Evolutionary conservation across 148 eudicot species (phyloP).

Genomic region (Suaeda aralocaspica): DNA sequence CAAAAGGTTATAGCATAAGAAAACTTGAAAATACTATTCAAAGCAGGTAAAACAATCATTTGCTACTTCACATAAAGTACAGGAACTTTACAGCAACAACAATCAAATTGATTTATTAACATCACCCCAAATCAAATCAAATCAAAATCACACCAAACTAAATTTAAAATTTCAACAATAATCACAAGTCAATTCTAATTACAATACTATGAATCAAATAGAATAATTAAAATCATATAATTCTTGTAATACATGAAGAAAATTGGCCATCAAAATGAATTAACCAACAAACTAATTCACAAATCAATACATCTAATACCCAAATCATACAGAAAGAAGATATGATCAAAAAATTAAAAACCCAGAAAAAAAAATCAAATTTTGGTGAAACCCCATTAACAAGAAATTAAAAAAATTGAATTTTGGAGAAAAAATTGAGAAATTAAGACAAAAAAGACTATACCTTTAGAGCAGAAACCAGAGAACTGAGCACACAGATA

Average conservation of each 20-base stretch:
- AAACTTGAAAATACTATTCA: neutral
- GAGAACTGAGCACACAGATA: neutral
- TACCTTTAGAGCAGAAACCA: slow-evolving; percentile 15
- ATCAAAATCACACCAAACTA: slow-evolving; percentile 1
- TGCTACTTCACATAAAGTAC: slow-evolving; percentile 17
- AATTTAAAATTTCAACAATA: slow-evolving; percentile 11
- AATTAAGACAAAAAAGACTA: neutral
- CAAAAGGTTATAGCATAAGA: slow-evolving; percentile 15
- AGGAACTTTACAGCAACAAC: slow-evolving; percentile 14
- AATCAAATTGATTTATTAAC: slow-evolving; percentile 9
- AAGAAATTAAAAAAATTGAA: slow-evolving; percentile 7
- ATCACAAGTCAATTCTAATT: slow-evolving; percentile 15
- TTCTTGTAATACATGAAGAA: neutral
- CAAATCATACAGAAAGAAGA: neutral
- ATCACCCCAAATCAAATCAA: too few relatives aligned
- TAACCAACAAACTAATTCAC: neutral
- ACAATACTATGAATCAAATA: neutral
- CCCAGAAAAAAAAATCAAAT: neutral
- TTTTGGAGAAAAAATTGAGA: neutral
- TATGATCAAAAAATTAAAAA: neutral
- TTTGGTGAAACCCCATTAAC: slow-evolving; percentile 11
- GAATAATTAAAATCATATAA: slow-evolving; percentile 1
- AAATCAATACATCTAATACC: neutral
- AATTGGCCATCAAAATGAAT: neutral
- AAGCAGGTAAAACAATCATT: slow-evolving; percentile 21